Percentiles rank a stretch among this genome's conserved stretches.
phyloP scores from a whole-genome alignment of 2,329 filamentous ascomycete genomes.

The Ceratocystiopsis sp. region DNA sequence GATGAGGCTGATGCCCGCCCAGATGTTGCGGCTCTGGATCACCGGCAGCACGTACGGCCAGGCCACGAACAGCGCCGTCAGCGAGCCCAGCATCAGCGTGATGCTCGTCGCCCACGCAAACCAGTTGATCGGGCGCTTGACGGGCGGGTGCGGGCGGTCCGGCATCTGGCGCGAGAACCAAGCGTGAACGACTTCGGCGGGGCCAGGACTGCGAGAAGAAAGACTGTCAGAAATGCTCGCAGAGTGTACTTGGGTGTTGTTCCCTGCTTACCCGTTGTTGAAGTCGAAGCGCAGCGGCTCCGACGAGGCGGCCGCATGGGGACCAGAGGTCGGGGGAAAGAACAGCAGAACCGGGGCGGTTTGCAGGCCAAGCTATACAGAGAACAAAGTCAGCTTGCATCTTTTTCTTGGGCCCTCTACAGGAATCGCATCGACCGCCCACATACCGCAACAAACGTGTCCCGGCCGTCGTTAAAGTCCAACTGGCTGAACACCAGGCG shows the following conservation, averaged over 20 bases:
- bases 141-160: slow-evolving; percentile 57
- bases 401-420: too few species aligned
- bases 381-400: too few species aligned
- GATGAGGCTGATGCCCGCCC: slow-evolving; percentile 81
- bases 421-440: too few species aligned
- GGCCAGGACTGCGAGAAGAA: slow-evolving; percentile 38
- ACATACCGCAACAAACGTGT: slow-evolving; percentile 70
- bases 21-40: slow-evolving; percentile 79
- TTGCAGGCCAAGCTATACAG: slow-evolving; percentile 64
- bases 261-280: slow-evolving; percentile 45
- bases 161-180: slow-evolving; percentile 70
- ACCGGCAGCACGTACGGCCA: slow-evolving; percentile 68
- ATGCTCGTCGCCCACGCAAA: slow-evolving; percentile 51
- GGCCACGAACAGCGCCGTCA: slow-evolving; percentile 53
- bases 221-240: not conserved
- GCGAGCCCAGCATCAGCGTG: slow-evolving; percentile 49
- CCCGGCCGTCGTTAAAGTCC: slow-evolving; percentile 74
- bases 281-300: slow-evolving; percentile 76
- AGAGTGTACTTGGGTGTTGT: too few species aligned
- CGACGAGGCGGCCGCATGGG: slow-evolving; percentile 51
- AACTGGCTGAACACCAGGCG: slow-evolving; percentile 66
- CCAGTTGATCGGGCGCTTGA: slow-evolving; percentile 80
- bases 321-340: slow-evolving; percentile 72
- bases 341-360: slow-evolving; percentile 81
- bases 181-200: slow-evolving; percentile 58